phyloP scores from a whole-genome alignment of 2,329 filamentous ascomycete genomes.

The Diatrype stigma region DNA sequence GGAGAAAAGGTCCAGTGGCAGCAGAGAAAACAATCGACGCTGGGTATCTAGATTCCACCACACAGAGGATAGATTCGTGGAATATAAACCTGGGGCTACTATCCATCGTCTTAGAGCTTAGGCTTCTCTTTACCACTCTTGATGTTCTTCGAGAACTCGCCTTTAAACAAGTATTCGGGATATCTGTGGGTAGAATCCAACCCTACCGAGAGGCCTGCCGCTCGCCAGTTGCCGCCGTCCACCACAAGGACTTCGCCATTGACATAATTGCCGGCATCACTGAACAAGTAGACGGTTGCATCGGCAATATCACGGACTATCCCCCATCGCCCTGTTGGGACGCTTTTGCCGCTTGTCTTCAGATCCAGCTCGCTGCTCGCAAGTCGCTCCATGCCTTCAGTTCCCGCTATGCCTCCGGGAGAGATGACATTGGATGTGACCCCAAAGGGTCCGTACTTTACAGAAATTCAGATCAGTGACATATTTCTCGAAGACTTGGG shows the following conservation, averaged over 20 bases:
- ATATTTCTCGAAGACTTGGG: too few relatives aligned
- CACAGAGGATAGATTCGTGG: neutral
- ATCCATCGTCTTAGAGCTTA: constrained; percentile 33
- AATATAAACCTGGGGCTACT: neutral
- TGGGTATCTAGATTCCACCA: neutral
- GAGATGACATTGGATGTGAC: constrained; percentile 85
- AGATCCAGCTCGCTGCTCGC: constrained; percentile 35
- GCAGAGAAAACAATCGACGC: too few relatives aligned
- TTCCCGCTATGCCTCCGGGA: constrained; percentile 79
- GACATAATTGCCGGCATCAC: constrained; percentile 79
- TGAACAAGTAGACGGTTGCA: constrained; percentile 85
- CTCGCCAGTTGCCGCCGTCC: constrained; percentile 57
- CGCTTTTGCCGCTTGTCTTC: constrained; percentile 34
- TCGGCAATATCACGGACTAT: constrained; percentile 85
- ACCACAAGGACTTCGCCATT: constrained; percentile 80
- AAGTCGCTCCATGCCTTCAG: constrained; percentile 72
- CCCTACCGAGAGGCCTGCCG: constrained; percentile 43
- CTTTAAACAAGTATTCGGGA: constrained; percentile 44
- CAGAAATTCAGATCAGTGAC: neutral
- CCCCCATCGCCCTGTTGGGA: constrained; percentile 75
- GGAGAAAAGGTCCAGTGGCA: too few relatives aligned
- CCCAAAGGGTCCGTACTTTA: constrained; percentile 77
- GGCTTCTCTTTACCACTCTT: constrained; percentile 34
- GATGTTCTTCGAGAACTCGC: constrained; percentile 34
- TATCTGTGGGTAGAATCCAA: constrained; percentile 46